Evolutionary conservation across 306 rosid species (phyloP).

Genomic region (Echinosophora koreensis): DNA sequence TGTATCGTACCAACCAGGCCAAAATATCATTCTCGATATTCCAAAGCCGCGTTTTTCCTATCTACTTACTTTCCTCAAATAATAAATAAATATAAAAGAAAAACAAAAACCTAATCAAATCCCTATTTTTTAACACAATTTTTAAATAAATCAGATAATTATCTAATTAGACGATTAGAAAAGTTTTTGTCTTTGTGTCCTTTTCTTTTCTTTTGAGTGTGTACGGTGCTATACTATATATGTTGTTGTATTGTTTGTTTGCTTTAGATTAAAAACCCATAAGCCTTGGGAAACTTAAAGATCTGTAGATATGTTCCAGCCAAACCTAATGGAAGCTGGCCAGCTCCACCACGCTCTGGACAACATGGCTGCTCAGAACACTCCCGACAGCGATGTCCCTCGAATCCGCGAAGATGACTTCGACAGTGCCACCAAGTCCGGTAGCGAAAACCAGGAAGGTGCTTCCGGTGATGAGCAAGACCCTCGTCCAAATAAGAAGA

Average conservation of each 20-base stretch:
- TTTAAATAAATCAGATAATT: too few species aligned
- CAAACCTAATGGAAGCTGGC: slow-evolving; percentile 71
- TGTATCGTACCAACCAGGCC: slow-evolving; percentile 35
- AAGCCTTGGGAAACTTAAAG: slow-evolving; percentile 67
- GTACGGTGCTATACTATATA: slow-evolving; percentile 12
- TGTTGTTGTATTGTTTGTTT: slow-evolving; percentile 11
- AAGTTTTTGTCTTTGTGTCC: slow-evolving; percentile 1
- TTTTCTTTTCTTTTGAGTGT: neutral
- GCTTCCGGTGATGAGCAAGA: slow-evolving; percentile 91
- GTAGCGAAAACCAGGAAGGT: slow-evolving; percentile 80
- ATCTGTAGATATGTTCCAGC: slow-evolving; percentile 86
- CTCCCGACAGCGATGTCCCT: slow-evolving; percentile 83
- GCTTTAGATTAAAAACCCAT: slow-evolving; percentile 67
- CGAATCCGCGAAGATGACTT: slow-evolving; percentile 83
- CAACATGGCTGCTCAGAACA: slow-evolving; percentile 79
- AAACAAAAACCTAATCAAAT: neutral
- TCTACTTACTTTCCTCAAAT: neutral
- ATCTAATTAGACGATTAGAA: neutral
- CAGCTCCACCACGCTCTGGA: slow-evolving; percentile 68
- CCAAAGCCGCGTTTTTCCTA: slow-evolving; percentile 51
- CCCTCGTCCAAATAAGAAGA: slow-evolving; percentile 77
- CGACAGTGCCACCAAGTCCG: slow-evolving; percentile 84
- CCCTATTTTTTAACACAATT: neutral
- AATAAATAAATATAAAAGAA: neutral
- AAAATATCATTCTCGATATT: slow-evolving; percentile 66